Evolutionary conservation across 345 rosid genomes (phyloP), one percentile per base, ranked within the genome.

Genomic region (Turnera subulata): DNA sequence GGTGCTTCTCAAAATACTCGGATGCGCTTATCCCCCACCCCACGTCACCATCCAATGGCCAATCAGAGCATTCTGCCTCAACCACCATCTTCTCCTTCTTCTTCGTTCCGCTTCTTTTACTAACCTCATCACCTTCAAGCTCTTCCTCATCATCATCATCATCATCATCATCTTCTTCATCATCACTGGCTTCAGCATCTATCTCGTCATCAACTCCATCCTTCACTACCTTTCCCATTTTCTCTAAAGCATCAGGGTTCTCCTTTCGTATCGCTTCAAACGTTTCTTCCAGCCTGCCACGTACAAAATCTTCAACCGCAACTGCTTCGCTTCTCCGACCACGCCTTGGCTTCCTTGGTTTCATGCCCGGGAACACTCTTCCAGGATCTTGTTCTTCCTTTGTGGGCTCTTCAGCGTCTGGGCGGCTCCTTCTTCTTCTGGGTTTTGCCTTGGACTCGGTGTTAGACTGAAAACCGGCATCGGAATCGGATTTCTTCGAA

Each of bases 11-110:
- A 73, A 92, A 89, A 76, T 86, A 92, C 74, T 89, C 91, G 0
- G 95, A 92, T 39, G 96, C 95, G 66, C 88, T 76, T 7, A 83
- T 76, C 54, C 98, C 98, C 98, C 96, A 89, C 13, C 98, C 98
- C 23, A 89, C 82, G 44, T 92, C 98, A 12, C 93, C 85, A 73
- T 92, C 98, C 64, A 83, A n/a, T 5, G 95, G 98, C 96, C 98
- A 92, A 59, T 82, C 70, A 11, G 83, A 71, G 69, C 75, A 78
- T 40, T 92, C 98, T 63, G 82, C 95, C 75, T 92, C 95, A 47
- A 86, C 89, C 63, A 84, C 84, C 82, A 80, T 80, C 62, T 66
- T 73, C 67, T 70, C 68, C 63, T 63, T 63, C 35, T 46, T 72
- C 62, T 58, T 58, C 22, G 37, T 66, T 53, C 51, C 62, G 40